Evolutionary conservation across 2,329 filamentous ascomycete genomes (phyloP).

Genomic region (Xylaria sp.): DNA sequence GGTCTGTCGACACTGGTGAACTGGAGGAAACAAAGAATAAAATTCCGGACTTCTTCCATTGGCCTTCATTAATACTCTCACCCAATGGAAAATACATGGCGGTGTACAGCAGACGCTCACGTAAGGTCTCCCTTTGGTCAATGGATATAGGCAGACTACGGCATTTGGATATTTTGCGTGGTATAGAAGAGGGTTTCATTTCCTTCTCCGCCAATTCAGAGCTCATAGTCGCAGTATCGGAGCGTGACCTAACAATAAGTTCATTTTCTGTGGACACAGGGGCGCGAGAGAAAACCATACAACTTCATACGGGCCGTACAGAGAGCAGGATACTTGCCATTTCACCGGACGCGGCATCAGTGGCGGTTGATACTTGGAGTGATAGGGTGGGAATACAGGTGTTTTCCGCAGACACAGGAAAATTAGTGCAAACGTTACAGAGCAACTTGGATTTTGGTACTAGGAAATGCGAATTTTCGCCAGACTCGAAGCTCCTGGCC

Average conservation of each 20-base stretch:
- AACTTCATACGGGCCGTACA: background rate
- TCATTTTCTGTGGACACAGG: background rate
- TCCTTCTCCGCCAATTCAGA: background rate
- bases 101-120: background rate
- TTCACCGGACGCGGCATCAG: background rate
- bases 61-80: background rate
- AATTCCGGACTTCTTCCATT: rapidly evolving
- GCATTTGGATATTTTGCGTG: background rate
- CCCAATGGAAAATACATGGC: background rate
- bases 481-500: background rate
- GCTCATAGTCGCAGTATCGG: background rate
- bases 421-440: background rate
- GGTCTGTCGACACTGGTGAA: conserved; percentile 16
- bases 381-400: no score
- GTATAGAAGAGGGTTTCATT: background rate
- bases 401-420: background rate
- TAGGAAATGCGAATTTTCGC: background rate
- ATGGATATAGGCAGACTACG: background rate
- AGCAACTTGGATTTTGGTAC: no score
- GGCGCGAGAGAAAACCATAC: background rate
- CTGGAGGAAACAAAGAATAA: background rate
- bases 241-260: background rate
- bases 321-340: no score
- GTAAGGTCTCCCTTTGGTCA: background rate
- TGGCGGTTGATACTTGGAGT: background rate